Percentiles rank a stretch among this genome's conserved stretches.
These are phyloP conservation scores for Erysimum pusillum DNA, from an alignment of 441 rosid genomes.

Conservation along the genomic window DNA sequence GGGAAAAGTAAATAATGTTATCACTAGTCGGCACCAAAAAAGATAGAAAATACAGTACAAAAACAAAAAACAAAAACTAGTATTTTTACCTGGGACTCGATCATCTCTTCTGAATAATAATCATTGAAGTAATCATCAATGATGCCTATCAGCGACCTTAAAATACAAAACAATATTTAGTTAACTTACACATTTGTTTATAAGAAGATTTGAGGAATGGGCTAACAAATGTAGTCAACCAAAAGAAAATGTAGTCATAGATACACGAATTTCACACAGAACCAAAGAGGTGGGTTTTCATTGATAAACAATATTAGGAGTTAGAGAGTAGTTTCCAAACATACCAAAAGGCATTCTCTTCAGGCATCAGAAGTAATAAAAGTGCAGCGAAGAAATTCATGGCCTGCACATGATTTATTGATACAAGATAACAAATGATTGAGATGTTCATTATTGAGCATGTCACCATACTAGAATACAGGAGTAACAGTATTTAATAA, in stretches of 20 bases:
- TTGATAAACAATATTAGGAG: conserved; percentile 9
- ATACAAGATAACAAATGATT: conserved; percentile 21
- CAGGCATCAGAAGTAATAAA: conserved; percentile 95
- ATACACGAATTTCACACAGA: conserved; percentile 16
- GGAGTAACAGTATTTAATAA: conserved; percentile 31
- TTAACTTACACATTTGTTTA: conserved; percentile 11
- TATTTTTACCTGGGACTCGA: conserved; percentile 86
- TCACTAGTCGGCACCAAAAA: conserved; percentile 13
- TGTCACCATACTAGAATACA: conserved; percentile 18
- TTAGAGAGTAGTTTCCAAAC: conserved; percentile 34
- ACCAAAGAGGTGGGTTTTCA: conserved; percentile 8
- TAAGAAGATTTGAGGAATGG: background rate
- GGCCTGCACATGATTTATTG: conserved; percentile 62
- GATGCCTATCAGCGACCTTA: conserved; percentile 88
- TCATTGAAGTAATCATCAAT: conserved; percentile 96
- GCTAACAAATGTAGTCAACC: conserved; percentile 8
- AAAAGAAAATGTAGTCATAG: conserved; percentile 25
- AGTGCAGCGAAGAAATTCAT: conserved; percentile 99
- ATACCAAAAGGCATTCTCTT: conserved; percentile 99
- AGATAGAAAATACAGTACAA: background rate
- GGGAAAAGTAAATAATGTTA: conserved; percentile 22
- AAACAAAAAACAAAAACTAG: conserved; percentile 2
- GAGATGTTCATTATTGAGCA: conserved; percentile 1
- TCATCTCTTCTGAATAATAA: conserved; percentile 98
- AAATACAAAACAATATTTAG: conserved; percentile 34